Evolutionary conservation across 768 basidiomycete genomes (phyloP), one percentile per base, ranked within the genome.

Genomic region (Atractiella rhizophila): DNA sequence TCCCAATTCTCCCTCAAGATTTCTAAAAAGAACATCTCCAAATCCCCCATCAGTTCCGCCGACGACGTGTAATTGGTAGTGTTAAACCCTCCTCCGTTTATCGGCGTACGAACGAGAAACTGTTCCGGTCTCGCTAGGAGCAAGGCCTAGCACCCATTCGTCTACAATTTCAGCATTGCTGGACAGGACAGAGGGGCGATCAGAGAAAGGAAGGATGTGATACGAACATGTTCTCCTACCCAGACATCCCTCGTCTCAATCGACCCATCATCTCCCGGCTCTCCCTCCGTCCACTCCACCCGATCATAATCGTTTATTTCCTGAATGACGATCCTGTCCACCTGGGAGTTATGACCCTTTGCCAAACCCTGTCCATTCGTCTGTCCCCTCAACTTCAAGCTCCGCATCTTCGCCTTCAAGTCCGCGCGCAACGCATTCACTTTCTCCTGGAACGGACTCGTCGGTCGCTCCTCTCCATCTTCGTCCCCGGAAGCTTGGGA

Each of bases 251-350:
- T 31, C 12, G 12, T 43, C 35, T 59, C 55, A 13, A 64, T 59
- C 4, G 59, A 50, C 1, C 63, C 58, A 18, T n/a, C n/a, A n/a
- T n/a, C n/a, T n/a, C n/a, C n/a, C n/a, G n/a, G n/a, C n/a, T n/a
- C n/a, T n/a, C n/a, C n/a, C n/a, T 69, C 66, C 23, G 82, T 73
- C 86, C 86, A 96, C 37, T 86, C 77, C 9, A 81, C 66, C 32
- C 70, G 64, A 55, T 71, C 77, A 10, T 75, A 72, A 54, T 88
- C 86, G 51, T 81, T 81, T 36, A 70, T 66, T 47, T 82, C 80
- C 6, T 72, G 66, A 28, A 94, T 80, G n/a, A 68, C 68, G 54
- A 86, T 80, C 2, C 81, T 76, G 54, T 71, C 70, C 56, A 82
- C 79, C 45, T 74, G 73, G 44, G 71, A 70, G 54, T 88, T 91